Percentiles rank a stretch among this genome's conserved stretches.
phyloP scores from a whole-genome alignment of 2,329 filamentous ascomycete species.

The Thermoascus crustaceus region DNA sequence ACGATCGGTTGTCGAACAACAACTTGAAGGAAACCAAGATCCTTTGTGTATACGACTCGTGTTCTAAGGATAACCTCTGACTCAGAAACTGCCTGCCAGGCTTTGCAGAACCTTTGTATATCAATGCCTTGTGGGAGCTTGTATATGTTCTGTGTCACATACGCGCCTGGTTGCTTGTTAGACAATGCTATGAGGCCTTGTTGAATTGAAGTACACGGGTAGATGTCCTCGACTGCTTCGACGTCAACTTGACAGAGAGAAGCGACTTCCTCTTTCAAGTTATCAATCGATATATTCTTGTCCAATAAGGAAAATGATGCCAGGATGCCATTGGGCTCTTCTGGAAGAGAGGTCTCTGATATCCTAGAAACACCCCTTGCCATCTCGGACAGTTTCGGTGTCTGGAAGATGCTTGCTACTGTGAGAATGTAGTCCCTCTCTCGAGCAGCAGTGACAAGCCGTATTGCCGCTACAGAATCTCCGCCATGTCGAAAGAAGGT shows the following conservation, averaged over 20 bases:
- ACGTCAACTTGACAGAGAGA: slow-evolving; percentile 11
- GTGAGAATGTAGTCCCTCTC: slow-evolving; percentile 8
- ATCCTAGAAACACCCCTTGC: slow-evolving; percentile 2
- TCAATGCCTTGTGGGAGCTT: slow-evolving; percentile 22
- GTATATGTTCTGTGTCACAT: slow-evolving; percentile 33
- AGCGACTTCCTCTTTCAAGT: slow-evolving; percentile 11
- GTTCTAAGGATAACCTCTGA: slow-evolving; percentile 35
- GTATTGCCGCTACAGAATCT: slow-evolving; percentile 16
- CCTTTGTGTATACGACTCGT: slow-evolving; percentile 22
- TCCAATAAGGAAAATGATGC: slow-evolving; percentile 7
- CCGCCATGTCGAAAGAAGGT: slow-evolving; percentile 20
- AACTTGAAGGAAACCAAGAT: slow-evolving; percentile 20
- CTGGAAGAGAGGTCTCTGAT: neutral
- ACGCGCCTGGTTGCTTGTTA: slow-evolving; percentile 29
- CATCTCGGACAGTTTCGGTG: slow-evolving; percentile 7
- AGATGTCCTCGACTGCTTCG: slow-evolving; percentile 28
- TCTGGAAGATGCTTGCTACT: slow-evolving; percentile 12
- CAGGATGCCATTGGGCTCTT: slow-evolving; percentile 1
- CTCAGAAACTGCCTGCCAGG: slow-evolving; percentile 30
- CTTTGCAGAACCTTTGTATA: slow-evolving; percentile 26
- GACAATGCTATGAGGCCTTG: slow-evolving; percentile 35
- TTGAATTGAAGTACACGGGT: slow-evolving; percentile 36
- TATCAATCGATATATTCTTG: neutral
- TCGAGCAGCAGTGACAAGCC: slow-evolving; percentile 11
- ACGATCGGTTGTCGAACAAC: slow-evolving; percentile 15